Evolutionary conservation across 108 stramenopile genomes (phyloP), one percentile per base, ranked within the genome.

Genomic region (Cyclotella baltica): DNA sequence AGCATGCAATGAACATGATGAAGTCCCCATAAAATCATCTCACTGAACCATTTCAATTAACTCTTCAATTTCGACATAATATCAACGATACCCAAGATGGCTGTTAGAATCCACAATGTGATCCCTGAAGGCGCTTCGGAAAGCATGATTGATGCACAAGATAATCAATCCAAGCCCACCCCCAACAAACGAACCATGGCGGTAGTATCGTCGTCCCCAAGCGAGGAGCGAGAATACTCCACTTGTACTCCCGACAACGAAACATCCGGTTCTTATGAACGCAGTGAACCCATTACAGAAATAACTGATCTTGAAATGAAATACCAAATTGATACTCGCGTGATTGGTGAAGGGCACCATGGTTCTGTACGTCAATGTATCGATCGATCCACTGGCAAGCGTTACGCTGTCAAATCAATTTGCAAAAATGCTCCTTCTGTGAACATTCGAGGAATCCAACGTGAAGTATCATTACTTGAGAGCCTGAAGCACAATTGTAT

Each of bases 401-500:
- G 36, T 18, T 69, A 33, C 33, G 76, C 76, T 15, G 67, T 77
- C 38, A 77, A 77, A 50, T 52, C 61, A 11, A 70, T 77, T 35
- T 56, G 57, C 35, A 77, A 77, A 28, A 33, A 25, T 16, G 59
- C 20, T 23, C 67, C 76, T 35, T 34, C 48, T 8, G 67, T 77
- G 11, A 68, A 48, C n/a, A 9, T 56, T 6, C 10, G 50, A 27
- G 59, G 48, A 0, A 18, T 77, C 4, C 5, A 33, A 50, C 67
- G 76, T 62, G 93, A 93, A 67, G 90, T 93, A 52, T 55, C 53
- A 25, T 78, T 94, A 29, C 67, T 94, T 15, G 48, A 80, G 23
- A 85, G 88, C 51, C 66, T 94, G 68, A 80, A 89, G 37, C 93
- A 94, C 67, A 70, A 69, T 27, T 76, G 89, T 61, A 90, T 90